Evolutionary conservation across 2,329 filamentous ascomycete species (phyloP).

Genomic region (Talaromyces piceae): DNA sequence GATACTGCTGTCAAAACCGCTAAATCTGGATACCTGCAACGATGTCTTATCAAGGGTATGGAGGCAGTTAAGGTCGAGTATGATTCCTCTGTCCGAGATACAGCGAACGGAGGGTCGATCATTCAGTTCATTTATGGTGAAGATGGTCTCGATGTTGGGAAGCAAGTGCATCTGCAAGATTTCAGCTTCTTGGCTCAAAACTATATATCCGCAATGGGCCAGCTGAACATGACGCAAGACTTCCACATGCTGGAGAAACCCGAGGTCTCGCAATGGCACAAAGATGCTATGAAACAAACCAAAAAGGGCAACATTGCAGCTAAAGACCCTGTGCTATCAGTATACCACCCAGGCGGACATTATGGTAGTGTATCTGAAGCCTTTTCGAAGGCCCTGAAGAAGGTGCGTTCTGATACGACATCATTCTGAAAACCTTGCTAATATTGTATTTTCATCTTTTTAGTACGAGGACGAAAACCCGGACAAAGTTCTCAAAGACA

Average conservation of each 20-base stretch:
- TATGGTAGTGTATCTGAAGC: conserved; percentile 84
- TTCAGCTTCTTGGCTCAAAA: conserved; percentile 90
- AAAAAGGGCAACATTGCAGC: conserved; percentile 61
- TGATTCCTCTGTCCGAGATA: conserved; percentile 84
- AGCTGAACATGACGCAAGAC: conserved; percentile 59
- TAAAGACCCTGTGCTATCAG: conserved; percentile 67
- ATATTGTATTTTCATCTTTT: conserved; percentile 14
- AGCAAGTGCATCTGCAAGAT: conserved; percentile 83
- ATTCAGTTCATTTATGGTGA: conserved; percentile 96
- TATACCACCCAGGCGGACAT: conserved; percentile 67
- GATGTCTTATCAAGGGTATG: conserved; percentile 98
- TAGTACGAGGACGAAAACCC: conserved; percentile 72
- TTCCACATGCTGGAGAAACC: conserved; percentile 55
- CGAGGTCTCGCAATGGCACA: conserved; percentile 55
- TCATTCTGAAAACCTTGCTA: neutral
- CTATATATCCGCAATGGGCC: conserved; percentile 68
- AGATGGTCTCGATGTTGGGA: conserved; percentile 88
- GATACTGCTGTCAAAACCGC: conserved; percentile 99
- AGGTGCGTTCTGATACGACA: conserved; percentile 33
- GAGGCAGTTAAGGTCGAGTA: conserved; percentile 89
- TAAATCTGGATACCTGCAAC: conserved; percentile 88
- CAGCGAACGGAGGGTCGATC: conserved; percentile 81
- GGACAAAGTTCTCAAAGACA: conserved; percentile 52
- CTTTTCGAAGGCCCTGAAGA: conserved; percentile 64
- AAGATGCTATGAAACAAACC: conserved; percentile 67